A percentile compares a stretch with the other conserved stretches of the same genome.
Evolutionary conservation across 345 rosid genomes (phyloP).

Genomic region (Linum usitatissimum): DNA sequence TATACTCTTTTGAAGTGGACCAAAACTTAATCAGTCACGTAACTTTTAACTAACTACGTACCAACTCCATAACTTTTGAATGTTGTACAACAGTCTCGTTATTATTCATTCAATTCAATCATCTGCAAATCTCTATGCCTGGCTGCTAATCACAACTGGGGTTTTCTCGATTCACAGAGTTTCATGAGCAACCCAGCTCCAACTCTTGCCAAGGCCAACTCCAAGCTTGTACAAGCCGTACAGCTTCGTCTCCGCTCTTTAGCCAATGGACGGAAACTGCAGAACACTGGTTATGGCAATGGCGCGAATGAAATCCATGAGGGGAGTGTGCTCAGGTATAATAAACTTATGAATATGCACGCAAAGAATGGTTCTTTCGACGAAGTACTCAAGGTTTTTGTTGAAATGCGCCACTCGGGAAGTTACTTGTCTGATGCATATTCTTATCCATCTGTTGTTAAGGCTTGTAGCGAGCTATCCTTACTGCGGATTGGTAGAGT

Average conservation of each 20-base stretch:
- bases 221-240: background rate
- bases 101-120: no score
- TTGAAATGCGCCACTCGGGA: background rate
- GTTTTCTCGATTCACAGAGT: background rate
- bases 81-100: no score
- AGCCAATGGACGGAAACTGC: background rate
- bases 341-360: background rate
- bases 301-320: background rate
- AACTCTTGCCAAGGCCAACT: background rate
- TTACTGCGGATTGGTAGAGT: slow-evolving; percentile 29
- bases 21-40: no score
- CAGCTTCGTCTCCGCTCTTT: background rate
- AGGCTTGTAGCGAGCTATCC: slow-evolving; percentile 39
- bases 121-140: background rate
- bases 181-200: background rate
- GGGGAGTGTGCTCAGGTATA: background rate
- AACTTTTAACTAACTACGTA: no score
- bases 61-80: no score
- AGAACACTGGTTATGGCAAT: background rate
- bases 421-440: slow-evolving; percentile 36
- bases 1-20: no score
- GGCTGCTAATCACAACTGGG: background rate
- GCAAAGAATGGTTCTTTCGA: background rate
- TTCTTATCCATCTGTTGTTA: slow-evolving; percentile 42
- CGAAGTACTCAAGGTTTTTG: background rate